Percentiles rank a stretch among this genome's conserved stretches.
phyloP scores from a whole-genome alignment of 768 basidiomycete genomes.

The Butyriboletus loyo region DNA sequence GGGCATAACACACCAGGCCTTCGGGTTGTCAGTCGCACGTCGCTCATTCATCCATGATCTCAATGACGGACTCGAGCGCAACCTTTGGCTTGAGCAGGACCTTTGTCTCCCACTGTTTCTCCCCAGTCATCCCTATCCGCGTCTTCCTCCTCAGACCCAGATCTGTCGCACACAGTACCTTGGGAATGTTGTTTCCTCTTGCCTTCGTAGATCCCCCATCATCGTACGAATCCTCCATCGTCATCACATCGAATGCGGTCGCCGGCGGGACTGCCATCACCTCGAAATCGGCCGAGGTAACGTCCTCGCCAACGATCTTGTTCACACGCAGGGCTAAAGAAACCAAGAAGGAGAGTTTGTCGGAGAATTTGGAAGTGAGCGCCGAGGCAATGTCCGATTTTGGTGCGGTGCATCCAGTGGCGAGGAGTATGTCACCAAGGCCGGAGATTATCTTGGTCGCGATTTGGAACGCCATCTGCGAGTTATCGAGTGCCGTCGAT shows the following conservation, averaged over 20 bases:
- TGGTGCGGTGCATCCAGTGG: slow-evolving; percentile 23
- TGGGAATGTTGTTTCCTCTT: slow-evolving; percentile 5
- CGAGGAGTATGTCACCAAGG: slow-evolving; percentile 27
- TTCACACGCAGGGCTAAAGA: slow-evolving; percentile 50
- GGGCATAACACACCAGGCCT: not conserved
- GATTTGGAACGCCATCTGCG: slow-evolving; percentile 23
- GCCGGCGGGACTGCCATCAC: slow-evolving; percentile 26
- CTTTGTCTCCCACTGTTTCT: slow-evolving; percentile 31
- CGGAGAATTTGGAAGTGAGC: slow-evolving; percentile 42
- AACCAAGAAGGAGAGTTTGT: slow-evolving; percentile 41
- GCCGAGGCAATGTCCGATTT: slow-evolving; percentile 34
- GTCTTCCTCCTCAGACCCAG: slow-evolving; percentile 34
- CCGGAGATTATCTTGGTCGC: slow-evolving; percentile 24
- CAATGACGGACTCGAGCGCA: slow-evolving; percentile 35
- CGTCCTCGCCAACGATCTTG: slow-evolving; percentile 31
- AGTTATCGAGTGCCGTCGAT: slow-evolving; percentile 19
- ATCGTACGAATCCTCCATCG: slow-evolving; percentile 34
- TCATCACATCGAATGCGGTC: slow-evolving; percentile 21
- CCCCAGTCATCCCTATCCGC: slow-evolving; percentile 22
- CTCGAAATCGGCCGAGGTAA: slow-evolving; percentile 33
- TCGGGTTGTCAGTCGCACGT: not conserved
- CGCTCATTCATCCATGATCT: slow-evolving; percentile 32
- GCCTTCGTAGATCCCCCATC: slow-evolving; percentile 18
- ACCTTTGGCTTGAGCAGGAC: slow-evolving; percentile 38
- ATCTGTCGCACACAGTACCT: slow-evolving; percentile 38